Conservation (phyloP, 805 yeast genomes). For the Monosporozyma aquatica region DNA sequence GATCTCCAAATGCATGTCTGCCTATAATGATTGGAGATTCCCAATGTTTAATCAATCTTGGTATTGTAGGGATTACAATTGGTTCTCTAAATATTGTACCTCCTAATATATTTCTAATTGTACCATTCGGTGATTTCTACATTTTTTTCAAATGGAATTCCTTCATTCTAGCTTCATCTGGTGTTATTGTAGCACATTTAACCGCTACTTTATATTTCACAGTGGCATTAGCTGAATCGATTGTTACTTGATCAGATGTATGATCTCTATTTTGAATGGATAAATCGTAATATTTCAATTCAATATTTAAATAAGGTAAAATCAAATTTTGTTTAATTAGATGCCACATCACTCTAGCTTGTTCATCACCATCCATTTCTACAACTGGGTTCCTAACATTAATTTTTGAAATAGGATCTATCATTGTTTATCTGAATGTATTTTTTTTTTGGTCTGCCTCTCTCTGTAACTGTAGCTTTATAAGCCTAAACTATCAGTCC, state of each 20-base stretch:
- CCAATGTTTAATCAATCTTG: slow-evolving; percentile 85
- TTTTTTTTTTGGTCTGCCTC: too few species aligned
- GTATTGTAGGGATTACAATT: slow-evolving; percentile 79
- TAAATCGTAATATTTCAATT: slow-evolving; percentile 83
- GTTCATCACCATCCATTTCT: slow-evolving; percentile 96
- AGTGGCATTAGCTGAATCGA: slow-evolving; percentile 84
- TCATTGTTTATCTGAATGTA: neutral
- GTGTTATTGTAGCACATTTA: slow-evolving; percentile 96
- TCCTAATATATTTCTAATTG: slow-evolving; percentile 87
- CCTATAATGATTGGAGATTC: slow-evolving; percentile 92
- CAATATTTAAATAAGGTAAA: slow-evolving; percentile 74
- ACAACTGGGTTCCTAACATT: slow-evolving; percentile 81
- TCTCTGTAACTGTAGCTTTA: too few species aligned
- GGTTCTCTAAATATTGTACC: slow-evolving; percentile 98
- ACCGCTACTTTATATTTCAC: slow-evolving; percentile 83
- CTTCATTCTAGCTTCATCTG: slow-evolving; percentile 88
- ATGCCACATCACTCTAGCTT: slow-evolving; percentile 94
- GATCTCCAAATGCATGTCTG: slow-evolving; percentile 96
- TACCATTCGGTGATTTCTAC: slow-evolving; percentile 98
- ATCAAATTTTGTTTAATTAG: slow-evolving; percentile 77
- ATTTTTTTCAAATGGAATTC: slow-evolving; percentile 86
- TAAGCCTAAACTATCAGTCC: too few species aligned
- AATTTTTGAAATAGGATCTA: slow-evolving; percentile 34
- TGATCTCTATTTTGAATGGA: slow-evolving; percentile 79
- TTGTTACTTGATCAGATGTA: slow-evolving; percentile 81